Percentiles rank a stretch among this genome's conserved stretches.
Evolutionary conservation across 495 filamentous ascomycete species (phyloP).

Genomic region (Tuber microsphaerosporum): DNA sequence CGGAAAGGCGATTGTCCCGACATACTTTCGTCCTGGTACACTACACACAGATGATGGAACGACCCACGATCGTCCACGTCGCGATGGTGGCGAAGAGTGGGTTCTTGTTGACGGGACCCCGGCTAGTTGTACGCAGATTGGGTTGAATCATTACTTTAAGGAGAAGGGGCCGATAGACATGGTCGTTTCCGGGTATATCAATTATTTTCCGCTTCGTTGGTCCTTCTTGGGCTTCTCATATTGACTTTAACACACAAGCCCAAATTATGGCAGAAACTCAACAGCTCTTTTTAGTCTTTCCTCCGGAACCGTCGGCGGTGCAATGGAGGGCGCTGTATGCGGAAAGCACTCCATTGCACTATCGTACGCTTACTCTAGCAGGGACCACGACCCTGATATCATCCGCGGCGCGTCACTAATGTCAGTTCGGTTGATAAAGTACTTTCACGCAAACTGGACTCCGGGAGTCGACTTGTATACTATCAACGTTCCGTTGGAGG

Average conservation of each 20-base stretch:
- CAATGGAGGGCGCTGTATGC: conserved; percentile 86
- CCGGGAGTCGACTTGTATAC: conserved; percentile 70
- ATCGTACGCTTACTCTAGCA: conserved; percentile 76
- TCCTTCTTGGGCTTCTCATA: background rate
- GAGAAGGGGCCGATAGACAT: conserved; percentile 72
- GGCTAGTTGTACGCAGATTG: conserved; percentile 83
- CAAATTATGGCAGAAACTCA: conserved; percentile 91
- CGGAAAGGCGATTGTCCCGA: conserved; percentile 72
- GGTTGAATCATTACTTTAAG: conserved; percentile 76
- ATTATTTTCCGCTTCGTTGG: background rate
- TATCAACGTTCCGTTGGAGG: conserved; percentile 76
- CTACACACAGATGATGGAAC: conserved; percentile 62
- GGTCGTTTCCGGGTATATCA: conserved; percentile 62
- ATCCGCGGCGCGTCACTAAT: conserved; percentile 66
- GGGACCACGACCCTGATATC: conserved; percentile 68
- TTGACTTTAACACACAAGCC: conserved; percentile 37
- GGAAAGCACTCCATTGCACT: conserved; percentile 69
- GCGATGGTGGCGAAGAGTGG: conserved; percentile 73
- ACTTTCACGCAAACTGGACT: conserved; percentile 67
- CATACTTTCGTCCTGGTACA: conserved; percentile 73
- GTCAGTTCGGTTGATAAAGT: conserved; percentile 66
- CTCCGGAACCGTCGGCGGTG: conserved; percentile 82
- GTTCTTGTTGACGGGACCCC: conserved; percentile 83
- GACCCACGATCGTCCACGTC: conserved; percentile 51
- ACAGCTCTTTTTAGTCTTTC: conserved; percentile 87